These are phyloP conservation scores for Psilocybe cubensis DNA, from an alignment of 768 basidiomycete species.

Conservation along the genomic window DNA sequence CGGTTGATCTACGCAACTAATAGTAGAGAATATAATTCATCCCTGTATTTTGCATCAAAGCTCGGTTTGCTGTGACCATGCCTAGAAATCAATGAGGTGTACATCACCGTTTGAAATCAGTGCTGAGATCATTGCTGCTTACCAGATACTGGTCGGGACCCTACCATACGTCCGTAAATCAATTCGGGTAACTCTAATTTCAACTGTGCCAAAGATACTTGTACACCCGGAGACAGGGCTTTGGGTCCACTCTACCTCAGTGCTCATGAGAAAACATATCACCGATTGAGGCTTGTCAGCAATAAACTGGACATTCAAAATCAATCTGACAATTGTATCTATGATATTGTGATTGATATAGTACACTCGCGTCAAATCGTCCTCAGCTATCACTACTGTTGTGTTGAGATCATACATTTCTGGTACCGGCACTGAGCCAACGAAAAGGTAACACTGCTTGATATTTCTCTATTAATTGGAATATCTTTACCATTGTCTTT, in stretches of 20 bases:
- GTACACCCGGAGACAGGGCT: neutral
- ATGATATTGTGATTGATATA: conserved; percentile 15
- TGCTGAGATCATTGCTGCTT: too few relatives aligned
- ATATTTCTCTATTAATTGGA: too few relatives aligned
- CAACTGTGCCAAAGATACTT: conserved; percentile 12
- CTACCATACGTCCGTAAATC: conserved; percentile 8
- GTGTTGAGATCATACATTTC: neutral
- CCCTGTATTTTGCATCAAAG: too few relatives aligned
- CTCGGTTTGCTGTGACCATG: too few relatives aligned
- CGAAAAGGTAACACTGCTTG: too few relatives aligned
- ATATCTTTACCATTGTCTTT: too few relatives aligned
- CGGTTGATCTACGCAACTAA: neutral
- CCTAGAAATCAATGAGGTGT: too few relatives aligned
- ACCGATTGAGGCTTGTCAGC: conserved; percentile 9
- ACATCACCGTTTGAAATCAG: neutral
- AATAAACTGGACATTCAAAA: neutral
- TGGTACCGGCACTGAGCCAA: too few relatives aligned
- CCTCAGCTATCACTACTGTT: conserved; percentile 14
- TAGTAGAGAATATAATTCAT: neutral
- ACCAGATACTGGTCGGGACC: conserved; percentile 5
- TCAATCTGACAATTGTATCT: conserved; percentile 14
- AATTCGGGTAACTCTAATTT: conserved; percentile 14
- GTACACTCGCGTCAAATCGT: conserved; percentile 2
- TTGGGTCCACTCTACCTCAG: conserved; percentile 8
- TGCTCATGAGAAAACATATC: conserved; percentile 16